Evolutionary conservation across 345 rosid genomes (phyloP), one percentile per base, ranked within the genome.

Genomic region (Pistacia integerrima): DNA sequence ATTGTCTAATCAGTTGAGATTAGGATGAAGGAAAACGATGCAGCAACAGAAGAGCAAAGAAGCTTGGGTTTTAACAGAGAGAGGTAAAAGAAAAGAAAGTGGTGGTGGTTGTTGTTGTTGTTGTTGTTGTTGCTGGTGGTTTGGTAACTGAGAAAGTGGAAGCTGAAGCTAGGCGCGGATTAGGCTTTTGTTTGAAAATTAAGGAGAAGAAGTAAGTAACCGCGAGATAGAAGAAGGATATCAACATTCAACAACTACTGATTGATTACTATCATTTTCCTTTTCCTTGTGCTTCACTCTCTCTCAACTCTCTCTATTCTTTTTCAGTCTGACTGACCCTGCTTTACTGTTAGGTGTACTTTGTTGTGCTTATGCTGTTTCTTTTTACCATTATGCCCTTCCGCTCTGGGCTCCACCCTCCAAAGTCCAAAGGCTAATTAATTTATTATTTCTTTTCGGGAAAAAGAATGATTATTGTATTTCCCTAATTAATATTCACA

Each of bases 271-370:
- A 81, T 74, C 80, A 78, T 44, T 79, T 76, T 75, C 79, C 0
- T 81, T 83, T 85, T 61, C 57, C 67, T 62, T 73, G 49, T 59
- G 48, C 82, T 70, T 81, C 82, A 72, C 2, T 20, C 57, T 65
- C 7, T 67, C 11, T 11, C 70, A 7, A 48, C 25, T 3, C 4
- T 49, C 61, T 52, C 16, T 16, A 51, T 41, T 60, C 46, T 48
- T 41, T 41, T 13, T n/a, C 46, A 11, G 68, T 20, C 69, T 33
- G 59, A 63, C 68, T 48, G 66, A 22, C 7, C 64, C 36, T 55
- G 58, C 44, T 18, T 64, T 18, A 56, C 66, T 63, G 33, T 60
- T 28, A 64, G 77, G 56, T 56, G 49, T 22, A 58, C 58, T 46
- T 22, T n/a, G 55, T 57, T 25, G 25, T 25, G 25, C 25, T 13